Evolutionary conservation across 148 eudicot species (phyloP), one percentile per base, ranked within the genome.

Genomic region (Cornus kousa): DNA sequence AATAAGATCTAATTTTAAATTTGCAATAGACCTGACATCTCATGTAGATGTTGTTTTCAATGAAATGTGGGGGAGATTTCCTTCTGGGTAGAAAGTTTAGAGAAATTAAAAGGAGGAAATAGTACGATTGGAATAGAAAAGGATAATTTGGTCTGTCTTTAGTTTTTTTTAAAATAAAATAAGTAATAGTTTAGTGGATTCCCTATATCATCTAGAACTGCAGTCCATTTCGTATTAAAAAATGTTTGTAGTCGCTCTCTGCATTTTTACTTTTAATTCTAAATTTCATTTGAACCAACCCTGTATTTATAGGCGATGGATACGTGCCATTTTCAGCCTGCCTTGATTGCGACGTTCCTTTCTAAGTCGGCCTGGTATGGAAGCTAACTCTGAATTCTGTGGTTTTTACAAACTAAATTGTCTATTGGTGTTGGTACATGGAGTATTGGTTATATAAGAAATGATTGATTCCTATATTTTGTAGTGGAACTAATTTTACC

Each of bases 271-370:
- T 69, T 11, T 17, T 12, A 4, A 35, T 2, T 35, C 37, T 66
- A 13, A 22, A 50, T 50, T 77, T 68, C 35, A 28, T 39, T 32
- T 50, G 60, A 6, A 16, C 10, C 59, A 11, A 17, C 33, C 32
- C 59, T 32, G 23, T 74, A 9, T 48, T 50, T 60, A 2, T 66
- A 87, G 89, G 82, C 87, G 84, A 50, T 87, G 89, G 89, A 78
- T 84, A 77, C 85, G 84, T 67, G 89, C 80, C 68, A 28, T 81
- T 67, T 82, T 84, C 74, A 78, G 74, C 69, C 81, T 50, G 74
- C 60, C 32, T 6, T 70, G 83, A 43, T 23, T 33, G 17, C 28
- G 33, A 22, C 11, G 46, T 73, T 65, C 37, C 70, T 37, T 37
- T 2, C 16, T 74, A 53, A 32, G 7, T 9, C 0, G 53, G 40